Conservation (phyloP, 768 basidiomycete genomes). For the Pleurotus tuber-regium region DNA sequence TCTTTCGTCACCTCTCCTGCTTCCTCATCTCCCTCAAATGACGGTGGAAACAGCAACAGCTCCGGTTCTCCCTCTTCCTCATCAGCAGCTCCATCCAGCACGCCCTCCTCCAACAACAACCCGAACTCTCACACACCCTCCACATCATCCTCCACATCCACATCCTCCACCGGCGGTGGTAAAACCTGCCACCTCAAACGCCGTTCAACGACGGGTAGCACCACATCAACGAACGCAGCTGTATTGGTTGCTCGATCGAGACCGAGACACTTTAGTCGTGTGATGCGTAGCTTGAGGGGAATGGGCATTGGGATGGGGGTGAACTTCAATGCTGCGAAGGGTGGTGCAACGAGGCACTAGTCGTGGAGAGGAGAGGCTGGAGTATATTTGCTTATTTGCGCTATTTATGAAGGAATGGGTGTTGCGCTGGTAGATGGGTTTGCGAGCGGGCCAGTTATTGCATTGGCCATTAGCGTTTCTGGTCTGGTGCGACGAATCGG, state of each 20-base stretch:
- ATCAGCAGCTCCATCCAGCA: background rate
- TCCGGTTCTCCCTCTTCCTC: constrained; percentile 4
- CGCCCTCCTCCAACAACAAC: too few relatives aligned
- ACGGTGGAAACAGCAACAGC: constrained; percentile 10
- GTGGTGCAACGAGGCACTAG: too few relatives aligned
- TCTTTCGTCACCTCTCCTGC: constrained; percentile 1
- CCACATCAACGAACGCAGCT: background rate
- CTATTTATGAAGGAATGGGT: too few relatives aligned
- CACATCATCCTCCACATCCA: background rate
- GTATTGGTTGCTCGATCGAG: background rate
- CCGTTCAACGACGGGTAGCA: background rate
- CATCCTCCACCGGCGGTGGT: background rate
- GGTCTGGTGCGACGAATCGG: too few relatives aligned
- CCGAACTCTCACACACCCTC: too few relatives aligned
- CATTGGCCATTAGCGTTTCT: too few relatives aligned
- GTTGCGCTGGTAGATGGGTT: too few relatives aligned
- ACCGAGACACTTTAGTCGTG: background rate
- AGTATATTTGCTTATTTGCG: too few relatives aligned
- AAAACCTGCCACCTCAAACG: background rate
- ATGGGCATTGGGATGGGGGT: background rate
- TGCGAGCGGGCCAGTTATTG: too few relatives aligned
- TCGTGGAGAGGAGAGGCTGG: too few relatives aligned
- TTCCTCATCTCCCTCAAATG: constrained; percentile 1
- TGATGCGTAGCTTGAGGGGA: background rate
- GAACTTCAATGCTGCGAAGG: background rate